phyloP scores from a whole-genome alignment of 2,329 filamentous ascomycete species.

The Sporothrix euskadiensis region DNA sequence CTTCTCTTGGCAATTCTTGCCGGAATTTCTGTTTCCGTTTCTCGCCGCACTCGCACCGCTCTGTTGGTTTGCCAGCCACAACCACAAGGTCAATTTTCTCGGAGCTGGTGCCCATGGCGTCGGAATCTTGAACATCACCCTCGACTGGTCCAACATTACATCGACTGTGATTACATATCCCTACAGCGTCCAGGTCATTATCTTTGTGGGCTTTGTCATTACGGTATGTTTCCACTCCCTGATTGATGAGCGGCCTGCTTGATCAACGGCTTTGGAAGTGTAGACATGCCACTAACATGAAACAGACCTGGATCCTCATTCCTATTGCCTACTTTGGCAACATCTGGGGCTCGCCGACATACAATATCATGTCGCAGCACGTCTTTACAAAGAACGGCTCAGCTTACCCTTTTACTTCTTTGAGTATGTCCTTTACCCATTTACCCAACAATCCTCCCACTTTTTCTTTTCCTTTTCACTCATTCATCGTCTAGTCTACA shows the following conservation, averaged over 20 bases:
- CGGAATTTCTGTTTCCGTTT: constrained; percentile 32
- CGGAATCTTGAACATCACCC: constrained; percentile 33
- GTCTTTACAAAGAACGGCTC: constrained; percentile 33
- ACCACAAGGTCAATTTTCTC: constrained; percentile 34
- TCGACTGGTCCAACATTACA: constrained; percentile 35
- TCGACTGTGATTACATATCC: constrained; percentile 33
- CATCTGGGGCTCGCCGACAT: constrained; percentile 32
- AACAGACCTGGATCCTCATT: constrained; percentile 34
- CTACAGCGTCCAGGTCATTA: constrained; percentile 33
- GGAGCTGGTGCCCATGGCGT: constrained; percentile 32
- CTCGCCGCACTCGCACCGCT: constrained; percentile 33
- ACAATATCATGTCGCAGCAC: constrained; percentile 33
- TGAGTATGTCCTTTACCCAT: neutral
- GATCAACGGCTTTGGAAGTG: neutral
- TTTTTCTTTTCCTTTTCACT: neutral
- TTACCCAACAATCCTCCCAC: too few species aligned
- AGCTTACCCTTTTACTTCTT: constrained; percentile 28
- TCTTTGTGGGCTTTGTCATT: constrained; percentile 32
- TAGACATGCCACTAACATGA: neutral
- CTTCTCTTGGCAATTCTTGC: constrained; percentile 34
- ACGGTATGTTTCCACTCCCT: constrained; percentile 6
- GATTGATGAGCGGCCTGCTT: neutral
- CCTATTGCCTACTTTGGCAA: constrained; percentile 33
- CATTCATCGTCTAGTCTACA: constrained; percentile 19
- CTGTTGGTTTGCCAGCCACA: constrained; percentile 34